Percentiles rank a stretch among this genome's conserved stretches.
Evolutionary conservation across 371 early-diverging fungal genomes (phyloP).

Genomic region (Apophysomyces trapeziformis): DNA sequence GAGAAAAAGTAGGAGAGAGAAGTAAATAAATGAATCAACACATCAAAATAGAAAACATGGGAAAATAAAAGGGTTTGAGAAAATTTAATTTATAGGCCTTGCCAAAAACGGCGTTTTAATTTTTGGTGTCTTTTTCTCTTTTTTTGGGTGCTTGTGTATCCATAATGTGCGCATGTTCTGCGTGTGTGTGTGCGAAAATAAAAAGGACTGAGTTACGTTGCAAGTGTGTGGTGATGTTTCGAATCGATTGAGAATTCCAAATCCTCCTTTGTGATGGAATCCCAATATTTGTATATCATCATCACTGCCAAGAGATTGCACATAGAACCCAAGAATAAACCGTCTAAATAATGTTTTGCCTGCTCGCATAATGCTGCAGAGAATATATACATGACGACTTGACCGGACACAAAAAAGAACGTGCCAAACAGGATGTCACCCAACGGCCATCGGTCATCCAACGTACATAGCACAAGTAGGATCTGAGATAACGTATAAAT

Average conservation of each 20-base stretch:
- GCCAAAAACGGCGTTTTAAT: conserved; percentile 36
- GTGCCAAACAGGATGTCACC: conserved; percentile 79
- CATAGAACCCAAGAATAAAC: conserved; percentile 84
- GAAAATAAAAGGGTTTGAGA: background rate
- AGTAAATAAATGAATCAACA: conserved; percentile 10
- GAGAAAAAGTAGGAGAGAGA: background rate
- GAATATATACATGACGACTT: conserved; percentile 70
- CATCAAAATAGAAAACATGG: background rate
- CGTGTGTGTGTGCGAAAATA: background rate
- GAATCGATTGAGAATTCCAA: conserved; percentile 88
- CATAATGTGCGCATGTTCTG: background rate
- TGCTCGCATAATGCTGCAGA: conserved; percentile 73
- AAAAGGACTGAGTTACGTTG: background rate
- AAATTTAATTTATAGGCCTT: background rate
- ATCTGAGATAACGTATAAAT: conserved; percentile 83
- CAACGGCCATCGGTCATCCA: conserved; percentile 91
- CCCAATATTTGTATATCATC: conserved; percentile 98
- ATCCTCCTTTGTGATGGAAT: conserved; percentile 92
- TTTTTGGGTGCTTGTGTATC: too few relatives aligned
- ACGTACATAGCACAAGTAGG: conserved; percentile 79
- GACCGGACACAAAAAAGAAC: conserved; percentile 77
- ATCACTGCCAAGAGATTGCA: conserved; percentile 85
- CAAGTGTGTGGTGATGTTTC: conserved; percentile 35
- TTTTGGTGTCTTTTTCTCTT: background rate
- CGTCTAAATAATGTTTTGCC: conserved; percentile 89